Percentiles rank a stretch among this genome's conserved stretches.
Evolutionary conservation across 768 basidiomycete genomes (phyloP).

Genomic region (Psilocybe sp.): DNA sequence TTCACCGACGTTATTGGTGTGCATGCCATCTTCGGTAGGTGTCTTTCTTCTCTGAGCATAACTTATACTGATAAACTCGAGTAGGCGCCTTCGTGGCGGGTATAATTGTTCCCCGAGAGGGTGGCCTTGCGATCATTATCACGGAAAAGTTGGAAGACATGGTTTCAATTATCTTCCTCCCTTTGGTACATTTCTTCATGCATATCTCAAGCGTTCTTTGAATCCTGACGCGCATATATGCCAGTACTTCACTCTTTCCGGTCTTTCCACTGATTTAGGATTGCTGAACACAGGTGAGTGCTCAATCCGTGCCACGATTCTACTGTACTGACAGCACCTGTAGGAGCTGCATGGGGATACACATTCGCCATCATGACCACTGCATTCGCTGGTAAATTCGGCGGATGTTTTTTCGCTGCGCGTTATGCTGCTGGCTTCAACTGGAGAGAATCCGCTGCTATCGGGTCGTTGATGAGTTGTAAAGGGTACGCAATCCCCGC

Average conservation of each 20-base stretch:
- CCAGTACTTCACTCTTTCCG: conserved; percentile 91
- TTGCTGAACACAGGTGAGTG: conserved; percentile 69
- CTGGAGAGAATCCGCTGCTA: conserved; percentile 77
- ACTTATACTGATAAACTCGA: neutral
- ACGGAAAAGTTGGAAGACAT: conserved; percentile 97
- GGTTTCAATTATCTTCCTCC: conserved; percentile 86
- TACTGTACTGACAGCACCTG: neutral
- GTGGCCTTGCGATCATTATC: conserved; percentile 81
- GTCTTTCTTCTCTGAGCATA: neutral
- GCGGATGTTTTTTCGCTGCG: conserved; percentile 76
- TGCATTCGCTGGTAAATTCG: conserved; percentile 88
- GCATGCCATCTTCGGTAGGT: conserved; percentile 82
- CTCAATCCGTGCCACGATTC: neutral
- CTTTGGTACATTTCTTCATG: conserved; percentile 51
- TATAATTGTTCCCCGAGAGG: conserved; percentile 81
- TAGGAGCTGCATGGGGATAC: conserved; percentile 85
- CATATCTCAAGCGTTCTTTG: neutral
- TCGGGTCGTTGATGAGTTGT: conserved; percentile 93
- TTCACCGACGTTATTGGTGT: conserved; percentile 93
- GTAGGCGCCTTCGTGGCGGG: conserved; percentile 80
- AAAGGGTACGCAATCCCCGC: conserved; percentile 63
- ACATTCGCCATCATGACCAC: conserved; percentile 74
- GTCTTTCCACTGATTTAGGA: conserved; percentile 85
- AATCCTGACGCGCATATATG: conserved; percentile 6
- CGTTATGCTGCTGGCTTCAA: conserved; percentile 64